Percentiles rank a stretch among this genome's conserved stretches.
These are phyloP conservation scores for Mycena floridula DNA, from an alignment of 768 basidiomycete genomes.

Conservation along the genomic window DNA sequence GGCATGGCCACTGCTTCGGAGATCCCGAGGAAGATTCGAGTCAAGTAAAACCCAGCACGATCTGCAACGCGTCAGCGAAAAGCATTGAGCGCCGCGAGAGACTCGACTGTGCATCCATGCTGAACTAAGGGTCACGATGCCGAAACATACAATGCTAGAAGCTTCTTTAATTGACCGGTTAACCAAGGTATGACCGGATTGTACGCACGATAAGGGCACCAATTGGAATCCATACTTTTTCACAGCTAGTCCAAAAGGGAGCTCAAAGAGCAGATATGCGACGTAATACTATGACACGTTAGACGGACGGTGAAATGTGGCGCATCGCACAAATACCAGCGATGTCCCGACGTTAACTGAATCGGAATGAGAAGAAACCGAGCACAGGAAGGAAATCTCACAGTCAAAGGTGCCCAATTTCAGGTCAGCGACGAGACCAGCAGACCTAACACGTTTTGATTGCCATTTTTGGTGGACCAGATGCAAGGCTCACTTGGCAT, in stretches of 20 bases:
- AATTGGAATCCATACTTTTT: conserved; percentile 4
- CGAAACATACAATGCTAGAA: conserved; percentile 3
- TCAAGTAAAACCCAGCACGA: conserved; percentile 3
- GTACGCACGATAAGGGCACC: conserved; percentile 4
- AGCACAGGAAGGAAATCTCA: not conserved
- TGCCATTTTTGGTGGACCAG: not conserved
- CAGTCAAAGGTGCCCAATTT: conserved; percentile 4
- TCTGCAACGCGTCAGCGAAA: too few relatives aligned
- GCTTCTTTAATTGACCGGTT: not conserved
- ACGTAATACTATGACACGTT: conserved; percentile 1
- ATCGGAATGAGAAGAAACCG: not conserved
- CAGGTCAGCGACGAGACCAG: conserved; percentile 1
- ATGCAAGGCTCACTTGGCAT: conserved; percentile 28
- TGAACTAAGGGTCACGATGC: conserved; percentile 2
- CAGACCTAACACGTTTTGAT: not conserved
- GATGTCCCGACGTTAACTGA: conserved; percentile 6
- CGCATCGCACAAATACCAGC: not conserved
- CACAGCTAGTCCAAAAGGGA: conserved; percentile 2
- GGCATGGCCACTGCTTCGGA: too few relatives aligned
- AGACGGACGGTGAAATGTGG: not conserved
- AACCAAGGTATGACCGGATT: not conserved
- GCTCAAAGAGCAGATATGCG: conserved; percentile 2
- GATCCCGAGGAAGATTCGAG: conserved; percentile 2
- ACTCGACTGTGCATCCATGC: conserved; percentile 4
- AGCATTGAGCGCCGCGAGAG: too few relatives aligned